These are phyloP conservation scores for Allium fistulosum DNA, from an alignment of 106 monocot genomes.

Conservation along the genomic window DNA sequence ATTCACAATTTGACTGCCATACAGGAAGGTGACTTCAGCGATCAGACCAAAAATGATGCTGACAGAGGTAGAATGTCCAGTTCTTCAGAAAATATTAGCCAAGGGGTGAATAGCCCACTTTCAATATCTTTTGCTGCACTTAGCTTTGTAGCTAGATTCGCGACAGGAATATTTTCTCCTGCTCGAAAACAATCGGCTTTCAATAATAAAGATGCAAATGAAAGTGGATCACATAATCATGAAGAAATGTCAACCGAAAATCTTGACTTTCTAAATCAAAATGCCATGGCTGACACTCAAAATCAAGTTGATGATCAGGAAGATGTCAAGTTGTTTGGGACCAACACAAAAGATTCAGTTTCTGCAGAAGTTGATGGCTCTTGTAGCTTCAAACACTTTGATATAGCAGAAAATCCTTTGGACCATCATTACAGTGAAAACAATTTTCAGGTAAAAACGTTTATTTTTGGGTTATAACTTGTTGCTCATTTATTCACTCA, in stretches of 20 bases:
- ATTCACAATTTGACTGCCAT: not conserved
- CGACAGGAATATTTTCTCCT: conserved; percentile 54
- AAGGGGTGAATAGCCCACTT: conserved; percentile 30
- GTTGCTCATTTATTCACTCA: not conserved
- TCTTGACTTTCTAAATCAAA: conserved; percentile 5
- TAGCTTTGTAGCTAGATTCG: conserved; percentile 52
- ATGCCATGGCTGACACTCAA: conserved; percentile 3
- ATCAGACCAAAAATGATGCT: conserved; percentile 9
- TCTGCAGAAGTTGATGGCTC: conserved; percentile 7
- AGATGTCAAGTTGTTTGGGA: conserved; percentile 7
- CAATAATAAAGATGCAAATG: conserved; percentile 8
- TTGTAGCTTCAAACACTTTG: conserved; percentile 76
- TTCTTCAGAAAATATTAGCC: conserved; percentile 19
- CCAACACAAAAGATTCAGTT: conserved; percentile 2
- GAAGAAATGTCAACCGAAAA: conserved; percentile 10
- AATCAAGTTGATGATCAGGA: not conserved
- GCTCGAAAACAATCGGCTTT: conserved; percentile 28
- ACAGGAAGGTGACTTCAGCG: conserved; percentile 40
- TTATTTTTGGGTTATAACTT: conserved; percentile 4
- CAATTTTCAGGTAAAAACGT: conserved; percentile 43
- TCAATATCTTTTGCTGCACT: conserved; percentile 53
- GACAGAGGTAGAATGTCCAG: conserved; percentile 11
- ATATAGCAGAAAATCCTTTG: conserved; percentile 46
- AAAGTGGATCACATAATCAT: conserved; percentile 18
- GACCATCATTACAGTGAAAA: conserved; percentile 67